Conservation (phyloP, 1,139 yeast species). For the Suhomyces guaymorum region DNA sequence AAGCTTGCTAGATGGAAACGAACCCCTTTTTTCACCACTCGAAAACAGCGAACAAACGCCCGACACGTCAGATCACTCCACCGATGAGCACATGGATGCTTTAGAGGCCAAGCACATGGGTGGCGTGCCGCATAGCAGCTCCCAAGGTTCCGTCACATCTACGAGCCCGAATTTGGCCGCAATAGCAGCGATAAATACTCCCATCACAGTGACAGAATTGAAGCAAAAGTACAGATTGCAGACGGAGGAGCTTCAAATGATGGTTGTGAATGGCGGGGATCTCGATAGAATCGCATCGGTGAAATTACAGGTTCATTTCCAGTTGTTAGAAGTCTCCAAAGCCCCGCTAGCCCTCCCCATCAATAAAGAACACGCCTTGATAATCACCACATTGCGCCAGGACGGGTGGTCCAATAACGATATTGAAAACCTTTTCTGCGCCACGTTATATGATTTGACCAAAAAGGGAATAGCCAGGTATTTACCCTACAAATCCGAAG, state of each 20-base stretch:
- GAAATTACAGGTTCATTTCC: background rate
- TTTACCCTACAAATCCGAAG: background rate
- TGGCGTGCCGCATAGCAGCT: no score
- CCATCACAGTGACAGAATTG: background rate
- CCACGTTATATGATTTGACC: constrained; percentile 4
- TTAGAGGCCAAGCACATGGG: background rate
- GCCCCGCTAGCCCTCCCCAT: no score
- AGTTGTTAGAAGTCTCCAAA: no score
- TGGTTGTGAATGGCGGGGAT: background rate
- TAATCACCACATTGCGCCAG: background rate
- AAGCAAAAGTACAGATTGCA: background rate
- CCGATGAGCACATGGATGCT: constrained; percentile 12
- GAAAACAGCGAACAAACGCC: constrained; percentile 15
- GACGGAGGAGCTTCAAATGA: background rate
- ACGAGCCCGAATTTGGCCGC: no score
- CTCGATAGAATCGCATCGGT: background rate
- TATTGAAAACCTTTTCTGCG: constrained; percentile 2
- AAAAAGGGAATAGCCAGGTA: background rate
- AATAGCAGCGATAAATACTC: no score
- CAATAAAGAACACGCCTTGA: background rate
- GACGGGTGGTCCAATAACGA: constrained; percentile 1
- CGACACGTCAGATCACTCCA: constrained; percentile 19
- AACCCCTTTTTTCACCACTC: constrained; percentile 15
- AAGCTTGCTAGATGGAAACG: constrained; percentile 1
- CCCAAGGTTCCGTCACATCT: no score